Percentiles rank a stretch among this genome's conserved stretches.
phyloP scores from a whole-genome alignment of 2,329 filamentous ascomycete species.

The Grosmannia penicillata region DNA sequence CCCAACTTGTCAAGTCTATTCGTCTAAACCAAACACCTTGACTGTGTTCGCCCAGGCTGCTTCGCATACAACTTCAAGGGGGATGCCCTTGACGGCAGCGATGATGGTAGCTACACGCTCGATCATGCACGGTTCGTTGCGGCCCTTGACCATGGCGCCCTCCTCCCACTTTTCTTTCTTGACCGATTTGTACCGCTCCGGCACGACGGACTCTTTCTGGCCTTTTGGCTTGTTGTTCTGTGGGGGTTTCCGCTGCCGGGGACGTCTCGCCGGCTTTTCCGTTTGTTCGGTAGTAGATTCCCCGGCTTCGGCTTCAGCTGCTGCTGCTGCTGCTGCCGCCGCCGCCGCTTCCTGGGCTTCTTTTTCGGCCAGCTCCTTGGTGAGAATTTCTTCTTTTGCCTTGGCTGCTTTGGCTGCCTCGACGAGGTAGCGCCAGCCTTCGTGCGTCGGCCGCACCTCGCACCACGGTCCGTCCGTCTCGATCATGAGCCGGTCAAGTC shows the following conservation, averaged over 20 bases:
- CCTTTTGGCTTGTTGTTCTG: neutral
- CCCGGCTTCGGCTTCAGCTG: conserved; percentile 1
- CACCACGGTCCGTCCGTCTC: conserved; percentile 98
- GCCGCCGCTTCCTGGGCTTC: conserved; percentile 6
- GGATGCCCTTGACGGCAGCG: conserved; percentile 68
- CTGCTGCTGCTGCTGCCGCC: neutral
- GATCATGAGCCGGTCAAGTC: conserved; percentile 69
- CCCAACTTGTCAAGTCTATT: too few relatives aligned
- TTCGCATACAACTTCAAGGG: conserved; percentile 72
- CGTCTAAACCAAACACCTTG: conserved; percentile 60
- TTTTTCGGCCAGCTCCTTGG: conserved; percentile 8
- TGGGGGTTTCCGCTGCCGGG: conserved; percentile 9
- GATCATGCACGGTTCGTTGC: conserved; percentile 86
- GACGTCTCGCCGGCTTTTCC: conserved; percentile 6
- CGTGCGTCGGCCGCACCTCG: conserved; percentile 81
- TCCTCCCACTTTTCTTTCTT: conserved; percentile 94
- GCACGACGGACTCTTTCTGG: conserved; percentile 48
- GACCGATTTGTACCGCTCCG: conserved; percentile 61
- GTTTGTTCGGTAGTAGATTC: conserved; percentile 10
- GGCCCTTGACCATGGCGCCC: conserved; percentile 81
- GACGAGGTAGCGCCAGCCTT: conserved; percentile 57
- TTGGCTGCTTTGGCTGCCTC: conserved; percentile 10
- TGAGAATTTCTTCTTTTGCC: too few relatives aligned
- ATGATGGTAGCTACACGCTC: conserved; percentile 78
- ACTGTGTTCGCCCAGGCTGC: conserved; percentile 73